Conservation (phyloP, 176 grass and related monocot species). For the Triticum timopheevii region DNA sequence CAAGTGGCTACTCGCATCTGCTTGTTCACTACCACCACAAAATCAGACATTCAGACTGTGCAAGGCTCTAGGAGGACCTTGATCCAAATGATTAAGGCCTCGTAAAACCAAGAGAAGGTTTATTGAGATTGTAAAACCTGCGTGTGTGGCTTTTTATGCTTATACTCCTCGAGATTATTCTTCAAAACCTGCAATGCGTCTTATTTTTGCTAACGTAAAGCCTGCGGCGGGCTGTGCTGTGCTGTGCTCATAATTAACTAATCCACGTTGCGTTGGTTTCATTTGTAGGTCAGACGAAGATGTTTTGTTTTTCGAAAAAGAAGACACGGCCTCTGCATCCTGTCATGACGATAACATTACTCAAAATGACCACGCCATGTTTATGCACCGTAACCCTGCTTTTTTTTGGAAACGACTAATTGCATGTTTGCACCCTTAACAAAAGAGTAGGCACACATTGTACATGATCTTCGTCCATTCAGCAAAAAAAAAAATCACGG, state of each 20-base stretch:
- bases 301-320: too few relatives aligned
- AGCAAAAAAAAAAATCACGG: not conserved
- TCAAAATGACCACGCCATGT: too few relatives aligned
- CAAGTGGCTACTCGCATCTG: conserved; percentile 13
- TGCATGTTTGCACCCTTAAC: too few relatives aligned
- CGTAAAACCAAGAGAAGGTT: conserved; percentile 42
- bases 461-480: too few relatives aligned
- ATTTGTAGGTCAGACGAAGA: too few relatives aligned
- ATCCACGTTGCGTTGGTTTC: not conserved
- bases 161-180: not conserved
- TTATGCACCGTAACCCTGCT: too few relatives aligned
- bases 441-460: too few relatives aligned
- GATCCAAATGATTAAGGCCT: conserved; percentile 39
- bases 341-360: too few relatives aligned
- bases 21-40: not conserved
- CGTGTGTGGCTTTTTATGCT: not conserved
- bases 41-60: conserved; percentile 49
- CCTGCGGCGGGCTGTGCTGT: not conserved
- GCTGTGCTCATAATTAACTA: not conserved
- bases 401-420: too few relatives aligned
- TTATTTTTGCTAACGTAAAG: not conserved
- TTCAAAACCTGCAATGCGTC: not conserved
- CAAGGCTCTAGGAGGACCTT: conserved; percentile 46
- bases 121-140: conserved; percentile 37
- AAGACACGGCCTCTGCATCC: too few relatives aligned